phyloP scores from a whole-genome alignment of 306 rosid species.

The Corylus avellana region DNA sequence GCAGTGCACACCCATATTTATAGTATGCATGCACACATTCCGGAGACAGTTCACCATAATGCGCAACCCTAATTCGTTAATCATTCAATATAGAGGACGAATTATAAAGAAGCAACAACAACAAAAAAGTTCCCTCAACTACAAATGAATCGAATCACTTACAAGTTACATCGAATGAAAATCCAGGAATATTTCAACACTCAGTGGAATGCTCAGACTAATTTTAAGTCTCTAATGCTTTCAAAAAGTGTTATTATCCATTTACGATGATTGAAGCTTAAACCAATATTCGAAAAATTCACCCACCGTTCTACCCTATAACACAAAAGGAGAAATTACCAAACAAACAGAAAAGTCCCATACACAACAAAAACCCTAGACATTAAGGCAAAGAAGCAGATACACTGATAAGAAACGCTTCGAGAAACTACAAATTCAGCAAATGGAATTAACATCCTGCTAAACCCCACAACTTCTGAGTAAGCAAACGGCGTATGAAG shows the following conservation, averaged over 20 bases:
- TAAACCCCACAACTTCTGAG: not conserved
- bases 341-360: not conserved
- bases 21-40: slow-evolving; percentile 83
- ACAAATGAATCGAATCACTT: not conserved
- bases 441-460: not conserved
- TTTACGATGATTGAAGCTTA: not conserved
- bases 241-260: not conserved
- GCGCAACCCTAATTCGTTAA: slow-evolving; percentile 52
- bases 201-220: not conserved
- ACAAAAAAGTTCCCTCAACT: not conserved
- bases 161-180: not conserved
- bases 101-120: not conserved
- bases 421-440: not conserved
- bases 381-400: not conserved
- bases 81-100: not conserved
- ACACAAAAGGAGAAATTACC: not conserved
- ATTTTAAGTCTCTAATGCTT: not conserved
- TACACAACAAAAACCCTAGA: not conserved
- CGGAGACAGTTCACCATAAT: slow-evolving; percentile 86
- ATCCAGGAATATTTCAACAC: not conserved
- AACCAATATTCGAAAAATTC: not conserved
- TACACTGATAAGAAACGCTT: not conserved
- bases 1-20: slow-evolving; percentile 82
- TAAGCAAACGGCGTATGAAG: not conserved
- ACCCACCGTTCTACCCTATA: not conserved